Evolutionary conservation across 164 flowering plant genomes (phyloP).

Genomic region (Saururus chinensis): DNA sequence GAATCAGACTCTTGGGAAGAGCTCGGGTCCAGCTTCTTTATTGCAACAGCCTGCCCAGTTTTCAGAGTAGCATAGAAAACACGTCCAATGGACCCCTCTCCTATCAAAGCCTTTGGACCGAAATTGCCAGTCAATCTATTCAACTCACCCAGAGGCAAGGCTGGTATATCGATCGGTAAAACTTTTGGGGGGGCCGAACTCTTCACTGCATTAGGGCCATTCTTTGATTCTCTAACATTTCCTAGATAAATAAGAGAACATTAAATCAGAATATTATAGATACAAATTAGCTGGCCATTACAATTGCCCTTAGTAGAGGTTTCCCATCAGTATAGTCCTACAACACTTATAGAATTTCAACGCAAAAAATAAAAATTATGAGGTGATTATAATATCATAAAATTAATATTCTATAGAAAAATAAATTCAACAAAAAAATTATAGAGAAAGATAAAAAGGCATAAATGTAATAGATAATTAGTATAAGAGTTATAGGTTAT

Average conservation of each 20-base stretch:
- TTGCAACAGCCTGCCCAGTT: constrained; percentile 39
- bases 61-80: constrained; percentile 55
- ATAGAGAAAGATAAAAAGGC: no score
- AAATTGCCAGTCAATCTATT: constrained; percentile 52
- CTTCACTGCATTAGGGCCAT: constrained; percentile 20
- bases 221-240: constrained; percentile 39
- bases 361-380: no score
- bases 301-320: no score
- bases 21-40: constrained; percentile 65
- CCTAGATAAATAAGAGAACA: constrained; percentile 19
- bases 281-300: no score
- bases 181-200: constrained; percentile 51
- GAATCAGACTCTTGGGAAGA: constrained; percentile 53
- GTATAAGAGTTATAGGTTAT: no score
- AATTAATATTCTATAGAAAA: no score
- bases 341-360: no score
- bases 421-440: no score
- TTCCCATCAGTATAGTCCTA: no score
- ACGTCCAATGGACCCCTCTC: constrained; percentile 85
- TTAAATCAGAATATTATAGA: no score
- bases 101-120: constrained; percentile 65
- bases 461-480: no score
- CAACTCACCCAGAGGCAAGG: constrained; percentile 48
- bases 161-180: constrained; percentile 67
- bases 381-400: no score